A percentile compares a stretch with the other conserved stretches of the same genome.
Evolutionary conservation across 2,329 filamentous ascomycete species (phyloP).

Genomic region (Canariomyces notabilis): DNA sequence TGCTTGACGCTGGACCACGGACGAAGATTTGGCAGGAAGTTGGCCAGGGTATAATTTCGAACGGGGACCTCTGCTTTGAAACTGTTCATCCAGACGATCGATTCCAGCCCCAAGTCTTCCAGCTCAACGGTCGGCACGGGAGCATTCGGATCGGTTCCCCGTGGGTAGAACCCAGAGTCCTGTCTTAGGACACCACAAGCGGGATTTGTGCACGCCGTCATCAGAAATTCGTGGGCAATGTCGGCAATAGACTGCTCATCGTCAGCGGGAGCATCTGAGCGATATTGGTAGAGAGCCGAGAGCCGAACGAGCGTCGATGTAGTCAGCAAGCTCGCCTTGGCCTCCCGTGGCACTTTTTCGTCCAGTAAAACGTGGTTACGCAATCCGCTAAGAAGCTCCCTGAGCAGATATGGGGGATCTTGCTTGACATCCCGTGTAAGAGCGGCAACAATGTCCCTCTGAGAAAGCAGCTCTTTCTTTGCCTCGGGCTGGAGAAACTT

Average conservation of each 20-base stretch:
- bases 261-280: conserved; percentile 40
- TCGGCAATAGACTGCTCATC: conserved; percentile 55
- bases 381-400: conserved; percentile 68
- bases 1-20: conserved; percentile 80
- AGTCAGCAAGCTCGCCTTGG: conserved; percentile 72
- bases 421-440: conserved; percentile 72
- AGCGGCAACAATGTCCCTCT: conserved; percentile 63
- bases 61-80: conserved; percentile 65
- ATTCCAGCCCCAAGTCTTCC: conserved; percentile 62
- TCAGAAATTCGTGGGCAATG: conserved; percentile 69
- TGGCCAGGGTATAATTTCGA: conserved; percentile 72
- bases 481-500: conserved; percentile 71
- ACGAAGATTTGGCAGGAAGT: conserved; percentile 72
- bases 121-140: conserved; percentile 36
- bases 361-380: conserved; percentile 71
- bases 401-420: conserved; percentile 69
- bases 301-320: conserved; percentile 68
- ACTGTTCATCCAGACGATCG: conserved; percentile 63
- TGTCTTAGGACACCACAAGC: conserved; percentile 69
- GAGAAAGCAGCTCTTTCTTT: conserved; percentile 78
- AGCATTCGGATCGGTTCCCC: conserved; percentile 55
- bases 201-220: conserved; percentile 67
- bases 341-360: conserved; percentile 62
- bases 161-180: conserved; percentile 80
- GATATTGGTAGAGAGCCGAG: conserved; percentile 63